Evolutionary conservation across 2,329 filamentous ascomycete species (phyloP).

Genomic region (Penicillium sp.): DNA sequence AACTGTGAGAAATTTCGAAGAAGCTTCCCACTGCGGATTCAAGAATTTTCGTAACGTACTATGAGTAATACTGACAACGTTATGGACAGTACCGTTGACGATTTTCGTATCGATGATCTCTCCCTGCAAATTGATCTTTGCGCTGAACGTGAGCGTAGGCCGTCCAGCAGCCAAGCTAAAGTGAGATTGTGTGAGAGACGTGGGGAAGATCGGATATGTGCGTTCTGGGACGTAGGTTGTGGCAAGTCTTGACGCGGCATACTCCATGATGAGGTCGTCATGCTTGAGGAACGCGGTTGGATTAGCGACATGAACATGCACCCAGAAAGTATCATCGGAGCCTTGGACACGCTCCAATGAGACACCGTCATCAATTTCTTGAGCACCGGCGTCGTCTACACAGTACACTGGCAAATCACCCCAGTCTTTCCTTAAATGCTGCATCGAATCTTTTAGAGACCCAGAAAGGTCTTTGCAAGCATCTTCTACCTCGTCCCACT

Average conservation of each 20-base stretch:
- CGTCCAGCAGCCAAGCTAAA: slow-evolving; percentile 51
- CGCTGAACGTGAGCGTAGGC: slow-evolving; percentile 58
- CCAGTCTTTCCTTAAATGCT: slow-evolving; percentile 53
- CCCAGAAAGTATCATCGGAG: slow-evolving; percentile 48
- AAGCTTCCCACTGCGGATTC: slow-evolving; percentile 20
- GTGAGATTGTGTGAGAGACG: slow-evolving; percentile 42
- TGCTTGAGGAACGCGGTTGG: slow-evolving; percentile 56
- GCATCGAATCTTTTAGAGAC: slow-evolving; percentile 50
- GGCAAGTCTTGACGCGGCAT: slow-evolving; percentile 51
- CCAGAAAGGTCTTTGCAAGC: slow-evolving; percentile 23
- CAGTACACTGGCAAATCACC: slow-evolving; percentile 53
- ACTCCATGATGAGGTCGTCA: slow-evolving; percentile 48
- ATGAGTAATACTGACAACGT: slow-evolving; percentile 51
- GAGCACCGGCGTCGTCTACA: slow-evolving; percentile 50
- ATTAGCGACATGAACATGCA: slow-evolving; percentile 59
- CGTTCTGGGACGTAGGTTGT: slow-evolving; percentile 52
- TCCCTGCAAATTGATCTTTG: slow-evolving; percentile 48
- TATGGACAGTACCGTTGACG: slow-evolving; percentile 49
- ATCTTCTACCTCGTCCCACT: slow-evolving; percentile 29
- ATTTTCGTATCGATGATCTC: slow-evolving; percentile 52
- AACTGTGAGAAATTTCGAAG: slow-evolving; percentile 23
- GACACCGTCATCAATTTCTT: slow-evolving; percentile 59
- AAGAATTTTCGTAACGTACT: slow-evolving; percentile 38
- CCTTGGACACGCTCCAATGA: slow-evolving; percentile 50
- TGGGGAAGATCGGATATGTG: slow-evolving; percentile 53